These are phyloP conservation scores for Lipomyces yamanashiensis DNA, from an alignment of 805 yeast genomes.

Conservation along the genomic window DNA sequence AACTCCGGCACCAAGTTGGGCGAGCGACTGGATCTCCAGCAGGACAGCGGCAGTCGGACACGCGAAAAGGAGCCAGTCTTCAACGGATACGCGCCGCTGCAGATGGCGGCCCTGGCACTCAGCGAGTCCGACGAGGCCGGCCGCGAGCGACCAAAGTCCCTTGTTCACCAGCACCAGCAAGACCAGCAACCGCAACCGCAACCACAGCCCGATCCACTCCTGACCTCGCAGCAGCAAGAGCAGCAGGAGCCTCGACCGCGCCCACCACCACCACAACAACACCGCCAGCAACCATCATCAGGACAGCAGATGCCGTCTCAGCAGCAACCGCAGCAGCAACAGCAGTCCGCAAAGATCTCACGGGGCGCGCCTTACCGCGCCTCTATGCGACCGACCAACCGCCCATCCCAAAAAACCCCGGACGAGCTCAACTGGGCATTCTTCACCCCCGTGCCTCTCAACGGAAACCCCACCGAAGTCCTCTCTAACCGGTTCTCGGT, in stretches of 20 bases:
- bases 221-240: background rate
- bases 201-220: background rate
- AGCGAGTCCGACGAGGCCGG: background rate
- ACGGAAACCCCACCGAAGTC: slow-evolving; percentile 82
- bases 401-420: slow-evolving; percentile 11
- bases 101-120: background rate
- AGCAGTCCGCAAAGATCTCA: slow-evolving; percentile 12
- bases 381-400: slow-evolving; percentile 3
- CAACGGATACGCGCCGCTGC: slow-evolving; percentile 11
- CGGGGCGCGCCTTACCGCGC: slow-evolving; percentile 8
- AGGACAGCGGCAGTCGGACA: background rate
- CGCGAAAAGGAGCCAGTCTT: background rate
- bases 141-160: background rate
- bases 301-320: background rate
- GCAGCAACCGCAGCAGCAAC: slow-evolving; percentile 15
- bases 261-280: slow-evolving; percentile 4
- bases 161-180: background rate
- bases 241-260: background rate
- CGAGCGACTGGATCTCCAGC: background rate
- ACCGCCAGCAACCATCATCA: slow-evolving; percentile 15
- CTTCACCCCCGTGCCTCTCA: slow-evolving; percentile 53
- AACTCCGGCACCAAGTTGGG: background rate
- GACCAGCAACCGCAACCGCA: background rate
- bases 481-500: slow-evolving; percentile 81
- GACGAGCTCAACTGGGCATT: slow-evolving; percentile 25